A percentile compares a stretch with the other conserved stretches of the same genome.
Evolutionary conservation across 768 basidiomycete genomes (phyloP).

Genomic region (Cubamyces sp.): DNA sequence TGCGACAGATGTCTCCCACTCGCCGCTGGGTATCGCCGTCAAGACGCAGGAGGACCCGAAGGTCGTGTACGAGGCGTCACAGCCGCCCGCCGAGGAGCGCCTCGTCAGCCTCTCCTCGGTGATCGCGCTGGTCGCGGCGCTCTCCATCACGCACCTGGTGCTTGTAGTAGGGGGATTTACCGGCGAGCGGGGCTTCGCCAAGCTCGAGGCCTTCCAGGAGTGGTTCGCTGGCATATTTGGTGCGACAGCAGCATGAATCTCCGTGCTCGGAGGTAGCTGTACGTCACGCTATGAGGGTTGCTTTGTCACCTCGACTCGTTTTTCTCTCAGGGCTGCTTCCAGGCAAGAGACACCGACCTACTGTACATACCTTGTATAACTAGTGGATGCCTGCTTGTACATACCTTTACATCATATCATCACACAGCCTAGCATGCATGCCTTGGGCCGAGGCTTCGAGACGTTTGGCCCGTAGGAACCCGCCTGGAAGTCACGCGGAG

Average conservation of each 20-base stretch:
- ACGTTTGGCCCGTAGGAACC: too few relatives aligned
- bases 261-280: background rate
- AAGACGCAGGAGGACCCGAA: conserved; percentile 9
- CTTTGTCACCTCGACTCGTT: background rate
- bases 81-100: conserved; percentile 12
- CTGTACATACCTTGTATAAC: conserved; percentile 7
- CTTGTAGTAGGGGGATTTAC: conserved; percentile 38
- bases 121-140: conserved; percentile 35
- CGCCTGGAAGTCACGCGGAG: too few relatives aligned
- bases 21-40: background rate
- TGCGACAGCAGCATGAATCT: conserved; percentile 13
- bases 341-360: background rate
- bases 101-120: conserved; percentile 26
- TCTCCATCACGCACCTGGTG: conserved; percentile 35
- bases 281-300: background rate
- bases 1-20: conserved; percentile 12
- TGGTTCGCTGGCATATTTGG: conserved; percentile 25
- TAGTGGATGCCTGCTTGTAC: conserved; percentile 1
- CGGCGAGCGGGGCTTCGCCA: conserved; percentile 29
- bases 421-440: background rate
- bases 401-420: background rate
- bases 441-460: too few relatives aligned
- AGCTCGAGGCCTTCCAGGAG: conserved; percentile 27
- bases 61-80: conserved; percentile 17
- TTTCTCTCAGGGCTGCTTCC: background rate